These are phyloP conservation scores for Xylaria sp. DNA, from an alignment of 2,329 filamentous ascomycete species.

Conservation along the genomic window DNA sequence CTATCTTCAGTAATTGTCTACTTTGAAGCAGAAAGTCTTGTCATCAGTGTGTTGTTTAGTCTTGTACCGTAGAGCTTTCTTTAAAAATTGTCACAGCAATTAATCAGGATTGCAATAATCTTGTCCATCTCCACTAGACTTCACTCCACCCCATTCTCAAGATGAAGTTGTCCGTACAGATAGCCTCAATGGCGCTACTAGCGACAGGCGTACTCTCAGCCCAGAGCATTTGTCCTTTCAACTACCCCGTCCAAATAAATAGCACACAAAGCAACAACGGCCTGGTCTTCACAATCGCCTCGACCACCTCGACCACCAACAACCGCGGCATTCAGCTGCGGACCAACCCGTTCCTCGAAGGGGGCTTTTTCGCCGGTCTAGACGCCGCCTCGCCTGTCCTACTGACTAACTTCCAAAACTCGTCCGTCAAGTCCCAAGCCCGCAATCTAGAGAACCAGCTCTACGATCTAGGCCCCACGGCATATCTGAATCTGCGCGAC, in stretches of 20 bases:
- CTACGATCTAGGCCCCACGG: conserved; percentile 40
- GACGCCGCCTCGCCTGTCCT: conserved; percentile 40
- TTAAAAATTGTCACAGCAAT: neutral
- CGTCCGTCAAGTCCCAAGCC: conserved; percentile 31
- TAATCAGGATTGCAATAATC: neutral
- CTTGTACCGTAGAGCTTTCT: neutral
- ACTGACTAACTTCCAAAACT: conserved; percentile 32
- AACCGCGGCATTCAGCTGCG: conserved; percentile 42
- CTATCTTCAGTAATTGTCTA: neutral
- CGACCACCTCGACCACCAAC: conserved; percentile 36
- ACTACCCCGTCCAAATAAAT: conserved; percentile 38
- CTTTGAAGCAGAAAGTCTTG: neutral
- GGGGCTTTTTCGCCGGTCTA: conserved; percentile 34
- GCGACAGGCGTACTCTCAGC: conserved; percentile 21
- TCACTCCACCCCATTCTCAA: neutral
- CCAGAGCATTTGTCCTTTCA: conserved; percentile 38
- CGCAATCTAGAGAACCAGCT: conserved; percentile 34
- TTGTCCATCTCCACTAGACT: neutral
- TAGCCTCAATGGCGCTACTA: conserved; percentile 31
- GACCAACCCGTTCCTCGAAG: conserved; percentile 19
- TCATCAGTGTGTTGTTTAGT: neutral
- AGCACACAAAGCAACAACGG: conserved; percentile 38
- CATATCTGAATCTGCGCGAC: conserved; percentile 38
- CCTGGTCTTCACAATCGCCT: conserved; percentile 35
- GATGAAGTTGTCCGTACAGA: conserved; percentile 29